Evolutionary conservation across 1,284 basidiomycete species (phyloP), one percentile per base, ranked within the genome.

Genomic region (Leccinum subrobustum): DNA sequence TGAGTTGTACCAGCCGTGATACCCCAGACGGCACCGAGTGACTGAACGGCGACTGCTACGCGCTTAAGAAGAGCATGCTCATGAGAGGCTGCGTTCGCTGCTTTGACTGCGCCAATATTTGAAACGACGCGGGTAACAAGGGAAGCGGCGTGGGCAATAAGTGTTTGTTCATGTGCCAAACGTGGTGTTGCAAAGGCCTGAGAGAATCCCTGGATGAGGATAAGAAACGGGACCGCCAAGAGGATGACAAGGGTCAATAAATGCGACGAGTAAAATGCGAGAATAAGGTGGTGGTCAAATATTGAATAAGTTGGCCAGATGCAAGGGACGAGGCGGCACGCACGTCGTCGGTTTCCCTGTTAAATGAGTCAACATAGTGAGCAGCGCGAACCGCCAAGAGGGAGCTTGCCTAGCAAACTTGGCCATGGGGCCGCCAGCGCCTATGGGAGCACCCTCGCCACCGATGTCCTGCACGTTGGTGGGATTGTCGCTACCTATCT

Each of bases 311-410:
- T 67, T 87, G 83, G 8, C 94, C 95, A 23, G 88, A 80, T 4
- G 90, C 86, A 39, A 92, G 81, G 2, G 92, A 92, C 16, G 89
- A 86, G 0, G 93, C 96, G 59, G 88, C 82, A 51, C 96, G 88
- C 18, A 98, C 89, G 61, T 98, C 93, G 74, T 99, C 96, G 3
- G 93, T 96, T 76, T 98, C 95, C 67, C 95, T 97, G 70, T 52
- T 1, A 48, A 3, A 63, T 58, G 42, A 39, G 27, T 67, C 6
- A 60, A 60, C 60, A 59, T 37, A 52, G 16, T 48, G 27, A 14
- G 2, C n/a, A 6, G 47, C 37, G 4, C 8, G 20, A 56, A 20
- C 42, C 8, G 4, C 3, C 42, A 44, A 47, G 47, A 44, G 59
- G 3, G 8, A 31, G 77, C 86, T 68, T 64, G 93, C 95, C 88